Base-by-base conservation (phyloP, 495 filamentous ascomycete species). In the Hypoxylon trugodes region DNA sequence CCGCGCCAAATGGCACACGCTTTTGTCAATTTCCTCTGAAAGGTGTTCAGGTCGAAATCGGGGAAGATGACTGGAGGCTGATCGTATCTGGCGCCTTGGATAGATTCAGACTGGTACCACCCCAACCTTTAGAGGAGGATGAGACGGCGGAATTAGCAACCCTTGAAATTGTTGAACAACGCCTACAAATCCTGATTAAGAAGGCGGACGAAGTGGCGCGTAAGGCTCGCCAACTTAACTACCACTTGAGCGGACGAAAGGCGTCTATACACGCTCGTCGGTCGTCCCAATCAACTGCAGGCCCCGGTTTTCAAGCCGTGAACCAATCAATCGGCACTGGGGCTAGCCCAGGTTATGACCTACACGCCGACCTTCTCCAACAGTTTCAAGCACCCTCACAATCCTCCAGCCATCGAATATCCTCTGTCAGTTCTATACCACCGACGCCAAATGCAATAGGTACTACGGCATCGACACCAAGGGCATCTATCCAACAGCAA, bases 81-180 rank as follows among this genome's bases (percentile, higher is more conserved):
- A 91, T 96, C 68, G 81, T 84, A 19, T 92, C 89, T 12, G 92
- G 92, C 24, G 89, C 90, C 60, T 86, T 91, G 12, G 89, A 95
- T 74, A 88, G 91, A 75, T 86, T 96, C 76, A 90, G 90, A 25
- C 89, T 92, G 12, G 89, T 88, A 10, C 88, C 92, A 66, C 61
- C 74, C 16, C 62, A 75, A 5, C 90, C 92, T 0, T 88, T 95
- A 40, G 84, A 87, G 43, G 91, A 96, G 72, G 92, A 96, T 65
- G 92, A 96, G 69, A 85, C 89, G 71, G 91, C 91, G 66, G 92
- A 96, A 73, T 72, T 94, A 43, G 90, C 86, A 24, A 93, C 90
- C 2, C 73, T 95, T 52, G 91, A 94, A 68, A 93, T 95, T 51
- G 70, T 96, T 38, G 90, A 94, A 72, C 83, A 87, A 75, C 88